Evolutionary conservation across 1,139 yeast species (phyloP), one percentile per base, ranked within the genome.

Genomic region (Candida neerlandica): DNA sequence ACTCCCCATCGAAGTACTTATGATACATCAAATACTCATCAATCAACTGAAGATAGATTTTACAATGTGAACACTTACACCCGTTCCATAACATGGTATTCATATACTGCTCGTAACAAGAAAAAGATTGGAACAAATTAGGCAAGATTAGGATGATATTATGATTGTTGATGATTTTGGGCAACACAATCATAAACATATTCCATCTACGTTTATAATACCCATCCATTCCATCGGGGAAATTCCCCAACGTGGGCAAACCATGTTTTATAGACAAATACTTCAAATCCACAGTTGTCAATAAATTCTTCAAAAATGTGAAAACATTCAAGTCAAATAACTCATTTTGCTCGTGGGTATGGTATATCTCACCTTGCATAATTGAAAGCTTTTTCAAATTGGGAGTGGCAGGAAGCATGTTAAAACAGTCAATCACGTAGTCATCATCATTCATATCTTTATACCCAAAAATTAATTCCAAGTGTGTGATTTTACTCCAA

Each of bases 41-140:
- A 44, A 84, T 69, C 11, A 75, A 55, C 0, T 74, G 75, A 26
- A 86, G 65, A 47, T 76, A 77, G 34, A 66, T 63, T 2, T 59
- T 59, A 59, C 95, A 86, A 54, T 76, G 80, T 0, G 56, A 53
- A 61, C 95, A 86, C 48, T 76, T 77, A 63, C 94, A 86, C 0
- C 92, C 92, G 61, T 85, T 86, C 91, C 92, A 87, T 39, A 87
- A 63, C 47, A 86, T 55, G 53, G 84, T 86, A 49, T 88, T 85
- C 66, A 84, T 82, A 7, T 85, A 66, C 50, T 84, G 85, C 55
- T 86, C 94, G 62, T 86, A 87, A 52, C 89, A 80, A 0, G 89
- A 73, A 30, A 85, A 67, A 0, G 84, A 68, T 50, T 82, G 81
- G 50, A 87, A 62, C 45, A 85, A 70, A 7, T 82, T 80, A 1